Percentiles rank a stretch among this genome's conserved stretches.
Conservation (phyloP, 2,329 filamentous ascomycete species). For the Ploettnerulaceae sp. region DNA sequence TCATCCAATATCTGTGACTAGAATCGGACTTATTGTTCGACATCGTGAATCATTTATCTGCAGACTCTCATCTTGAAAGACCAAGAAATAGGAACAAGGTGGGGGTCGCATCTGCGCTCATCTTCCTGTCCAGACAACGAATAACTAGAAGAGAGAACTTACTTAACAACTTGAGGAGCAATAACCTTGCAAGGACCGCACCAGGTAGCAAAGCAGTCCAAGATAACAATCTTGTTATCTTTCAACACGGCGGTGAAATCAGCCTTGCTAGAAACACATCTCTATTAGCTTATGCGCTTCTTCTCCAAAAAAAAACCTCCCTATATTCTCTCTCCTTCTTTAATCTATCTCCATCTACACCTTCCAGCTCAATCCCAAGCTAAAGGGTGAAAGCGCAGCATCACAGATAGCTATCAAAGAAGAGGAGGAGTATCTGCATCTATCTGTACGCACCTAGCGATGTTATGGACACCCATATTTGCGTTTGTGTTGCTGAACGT, state of each 20-base stretch:
- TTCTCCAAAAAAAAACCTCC: not conserved
- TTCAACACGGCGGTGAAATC: constrained; percentile 54
- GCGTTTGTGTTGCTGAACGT: constrained; percentile 37
- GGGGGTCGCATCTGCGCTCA: not conserved
- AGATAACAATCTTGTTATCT: constrained; percentile 59
- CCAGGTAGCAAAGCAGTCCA: constrained; percentile 88
- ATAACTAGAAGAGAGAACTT: constrained; percentile 34
- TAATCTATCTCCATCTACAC: not conserved
- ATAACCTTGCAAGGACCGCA: constrained; percentile 95
- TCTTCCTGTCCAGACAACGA: not conserved
- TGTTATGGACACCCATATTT: constrained; percentile 43
- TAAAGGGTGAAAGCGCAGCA: not conserved
- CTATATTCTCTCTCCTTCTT: not conserved
- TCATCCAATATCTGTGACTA: no score
- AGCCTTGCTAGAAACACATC: constrained; percentile 42
- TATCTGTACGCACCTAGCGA: constrained; percentile 39
- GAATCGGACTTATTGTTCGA: no score
- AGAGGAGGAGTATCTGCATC: not conserved
- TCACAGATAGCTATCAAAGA: not conserved
- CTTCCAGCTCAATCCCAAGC: not conserved
- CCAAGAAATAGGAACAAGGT: not conserved
- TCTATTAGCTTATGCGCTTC: constrained; percentile 21
- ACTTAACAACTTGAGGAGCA: constrained; percentile 67
- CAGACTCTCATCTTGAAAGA: not conserved
- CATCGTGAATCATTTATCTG: no score